phyloP scores from a whole-genome alignment of 2,329 filamentous ascomycete species.

The Colletotrichum musae region DNA sequence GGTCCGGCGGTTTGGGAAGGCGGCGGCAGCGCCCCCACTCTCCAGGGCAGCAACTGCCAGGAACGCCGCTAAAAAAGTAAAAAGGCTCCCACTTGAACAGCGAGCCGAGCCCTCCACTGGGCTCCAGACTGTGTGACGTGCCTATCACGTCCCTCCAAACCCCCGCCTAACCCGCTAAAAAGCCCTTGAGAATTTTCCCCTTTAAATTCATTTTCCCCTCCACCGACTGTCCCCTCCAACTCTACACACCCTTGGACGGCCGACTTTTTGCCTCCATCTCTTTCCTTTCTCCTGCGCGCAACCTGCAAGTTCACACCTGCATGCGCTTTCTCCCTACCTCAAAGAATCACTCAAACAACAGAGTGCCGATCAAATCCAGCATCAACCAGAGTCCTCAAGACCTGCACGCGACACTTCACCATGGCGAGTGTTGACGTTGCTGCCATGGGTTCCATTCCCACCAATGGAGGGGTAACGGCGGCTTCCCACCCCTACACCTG shows the following conservation, averaged over 20 bases:
- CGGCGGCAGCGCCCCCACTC: slow-evolving; percentile 25
- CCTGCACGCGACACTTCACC: slow-evolving; percentile 40
- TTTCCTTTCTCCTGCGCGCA: slow-evolving; percentile 20
- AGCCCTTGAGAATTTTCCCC: slow-evolving; percentile 42
- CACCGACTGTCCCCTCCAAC: slow-evolving; percentile 8
- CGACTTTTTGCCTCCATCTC: slow-evolving; percentile 22
- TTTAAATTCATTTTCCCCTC: slow-evolving; percentile 43
- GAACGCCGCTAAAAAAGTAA: slow-evolving; percentile 26
- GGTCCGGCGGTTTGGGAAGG: slow-evolving; percentile 14
- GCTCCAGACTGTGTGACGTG: slow-evolving; percentile 36
- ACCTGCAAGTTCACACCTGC: slow-evolving; percentile 21
- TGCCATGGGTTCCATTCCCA: slow-evolving; percentile 37
- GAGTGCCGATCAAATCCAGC: neutral
- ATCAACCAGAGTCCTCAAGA: neutral
- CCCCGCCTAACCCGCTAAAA: slow-evolving; percentile 44
- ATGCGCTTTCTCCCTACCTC: slow-evolving; percentile 12
- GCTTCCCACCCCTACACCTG: slow-evolving; percentile 92
- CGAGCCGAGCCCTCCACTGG: slow-evolving; percentile 20
- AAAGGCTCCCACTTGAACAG: slow-evolving; percentile 24
- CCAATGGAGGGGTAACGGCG: slow-evolving; percentile 50
- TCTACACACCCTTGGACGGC: slow-evolving; percentile 20
- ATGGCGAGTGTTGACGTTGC: slow-evolving; percentile 62
- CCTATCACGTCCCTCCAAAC: slow-evolving; percentile 39
- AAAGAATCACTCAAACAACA: neutral
- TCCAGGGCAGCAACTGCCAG: slow-evolving; percentile 37